Percentiles rank a stretch among this genome's conserved stretches.
These are phyloP conservation scores for Chlorella vulgaris DNA, from an alignment of 139 green algal genomes.

Conservation along the genomic window DNA sequence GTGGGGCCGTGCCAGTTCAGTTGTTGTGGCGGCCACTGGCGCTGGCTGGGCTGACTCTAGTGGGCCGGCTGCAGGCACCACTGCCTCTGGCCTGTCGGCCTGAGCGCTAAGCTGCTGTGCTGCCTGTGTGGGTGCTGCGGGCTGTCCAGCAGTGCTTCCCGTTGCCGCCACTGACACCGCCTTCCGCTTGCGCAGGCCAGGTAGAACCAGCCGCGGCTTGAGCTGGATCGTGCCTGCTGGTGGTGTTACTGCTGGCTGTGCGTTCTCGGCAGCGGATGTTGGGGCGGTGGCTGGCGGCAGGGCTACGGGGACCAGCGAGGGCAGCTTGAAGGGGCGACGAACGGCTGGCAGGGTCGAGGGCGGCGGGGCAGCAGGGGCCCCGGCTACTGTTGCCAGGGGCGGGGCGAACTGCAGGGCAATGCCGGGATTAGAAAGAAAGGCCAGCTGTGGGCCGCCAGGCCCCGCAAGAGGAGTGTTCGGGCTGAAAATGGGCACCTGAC, in stretches of 20 bases:
- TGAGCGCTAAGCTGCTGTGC: no score
- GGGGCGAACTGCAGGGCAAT: conserved; percentile 15
- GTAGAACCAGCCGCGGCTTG: background rate
- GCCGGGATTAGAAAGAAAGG: background rate
- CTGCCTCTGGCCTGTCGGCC: background rate
- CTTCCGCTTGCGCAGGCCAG: background rate
- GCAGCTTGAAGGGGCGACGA: background rate
- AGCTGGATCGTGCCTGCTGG: no score
- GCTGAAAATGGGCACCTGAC: background rate
- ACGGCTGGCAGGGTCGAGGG: background rate
- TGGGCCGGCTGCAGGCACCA: background rate
- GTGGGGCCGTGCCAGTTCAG: no score
- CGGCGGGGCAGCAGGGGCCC: background rate
- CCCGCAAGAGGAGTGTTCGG: background rate
- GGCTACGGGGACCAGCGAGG: background rate
- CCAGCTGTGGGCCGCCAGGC: background rate
- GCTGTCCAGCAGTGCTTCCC: no score
- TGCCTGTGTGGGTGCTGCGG: no score
- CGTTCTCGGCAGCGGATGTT: no score
- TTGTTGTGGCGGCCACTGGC: background rate
- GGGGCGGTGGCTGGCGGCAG: no score
- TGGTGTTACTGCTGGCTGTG: background rate
- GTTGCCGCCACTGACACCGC: background rate
- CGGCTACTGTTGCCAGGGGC: background rate
- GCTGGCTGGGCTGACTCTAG: background rate